Evolutionary conservation across 1,284 basidiomycete species (phyloP), one percentile per base, ranked within the genome.

Genomic region (Xerocomus minutiporus): DNA sequence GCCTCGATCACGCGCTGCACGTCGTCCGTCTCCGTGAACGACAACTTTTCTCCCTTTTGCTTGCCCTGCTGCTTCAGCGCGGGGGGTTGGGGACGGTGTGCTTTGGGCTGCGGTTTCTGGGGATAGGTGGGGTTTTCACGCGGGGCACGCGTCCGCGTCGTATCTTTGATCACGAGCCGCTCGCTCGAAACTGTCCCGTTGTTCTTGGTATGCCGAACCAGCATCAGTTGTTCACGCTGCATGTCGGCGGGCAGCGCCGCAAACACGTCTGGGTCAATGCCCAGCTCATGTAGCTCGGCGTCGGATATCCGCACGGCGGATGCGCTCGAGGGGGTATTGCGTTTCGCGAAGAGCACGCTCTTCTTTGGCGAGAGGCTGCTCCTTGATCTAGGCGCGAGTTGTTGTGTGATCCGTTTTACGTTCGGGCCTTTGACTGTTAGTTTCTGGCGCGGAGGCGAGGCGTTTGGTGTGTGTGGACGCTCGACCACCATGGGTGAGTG

Each of bases 191-290:
- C 62, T 11, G 3, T 61, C 6, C 78, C 79, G 13, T 73, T 73
- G 13, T 71, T 71, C 61, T 76, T 76, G 38, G 75, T 62, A 29
- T 81, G 68, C 25, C 86, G 75, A 20, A 79, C 79, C 48, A 73
- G 73, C 12, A 78, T 75, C 15, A 93, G 71, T 57, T 91, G 86
- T 62, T 93, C 91, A 45, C 81, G 77, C 62, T 91, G 87, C 53
- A 93, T 66, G 36, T 81, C 77, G 0, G 68, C 67, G 0, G 91
- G 91, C 3, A 94, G 71, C 34, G 71, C 73, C 0, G 67, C 66
- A 58, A 91, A 91, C 4, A 92, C 84, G 15, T 76, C 79, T 0
- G 81, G 81, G 61, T 93, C 91, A 57, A 93, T 80, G 12, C 78
- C 80, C 23, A 93, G 74, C 38, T 77, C 75, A 12, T 66, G 70